These are phyloP conservation scores for Limonium bicolor DNA, from an alignment of 148 eudicot species.

Conservation along the genomic window DNA sequence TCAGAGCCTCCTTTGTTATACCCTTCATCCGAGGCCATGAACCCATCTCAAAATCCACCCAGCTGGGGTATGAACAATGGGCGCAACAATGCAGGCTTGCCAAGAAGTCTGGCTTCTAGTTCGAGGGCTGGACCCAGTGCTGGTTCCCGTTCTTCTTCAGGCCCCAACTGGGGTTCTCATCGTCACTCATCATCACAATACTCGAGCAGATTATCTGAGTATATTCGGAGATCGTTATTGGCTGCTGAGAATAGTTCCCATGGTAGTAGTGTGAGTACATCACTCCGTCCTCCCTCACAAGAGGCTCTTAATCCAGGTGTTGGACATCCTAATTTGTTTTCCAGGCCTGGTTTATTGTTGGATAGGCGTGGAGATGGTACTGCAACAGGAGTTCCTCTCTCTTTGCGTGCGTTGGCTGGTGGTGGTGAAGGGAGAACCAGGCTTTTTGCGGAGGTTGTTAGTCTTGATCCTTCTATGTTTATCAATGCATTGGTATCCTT, in stretches of 20 bases:
- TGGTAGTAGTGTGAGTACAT: slow-evolving; percentile 22
- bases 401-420: slow-evolving; percentile 50
- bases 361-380: slow-evolving; percentile 60
- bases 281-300: slow-evolving; percentile 31
- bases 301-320: slow-evolving; percentile 22
- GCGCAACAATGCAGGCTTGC: slow-evolving; percentile 13
- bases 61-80: slow-evolving; percentile 32
- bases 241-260: slow-evolving; percentile 43
- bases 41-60: slow-evolving; percentile 24
- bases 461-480: too few species aligned
- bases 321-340: slow-evolving; percentile 16
- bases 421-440: slow-evolving; percentile 79
- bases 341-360: slow-evolving; percentile 40
- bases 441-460: slow-evolving; percentile 83
- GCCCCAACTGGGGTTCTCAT: slow-evolving; percentile 34
- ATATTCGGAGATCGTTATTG: slow-evolving; percentile 44
- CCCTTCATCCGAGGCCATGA: slow-evolving; percentile 40
- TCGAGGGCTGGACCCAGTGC: slow-evolving; percentile 31
- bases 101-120: slow-evolving; percentile 33
- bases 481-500: too few species aligned
- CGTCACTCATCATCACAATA: slow-evolving; percentile 33
- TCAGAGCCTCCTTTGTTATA: slow-evolving; percentile 51
- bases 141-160: slow-evolving; percentile 19
- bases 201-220: slow-evolving; percentile 62
- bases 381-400: slow-evolving; percentile 37